These are phyloP conservation scores for Astrocystis sublimbata DNA, from an alignment of 495 filamentous ascomycete genomes.

Conservation along the genomic window DNA sequence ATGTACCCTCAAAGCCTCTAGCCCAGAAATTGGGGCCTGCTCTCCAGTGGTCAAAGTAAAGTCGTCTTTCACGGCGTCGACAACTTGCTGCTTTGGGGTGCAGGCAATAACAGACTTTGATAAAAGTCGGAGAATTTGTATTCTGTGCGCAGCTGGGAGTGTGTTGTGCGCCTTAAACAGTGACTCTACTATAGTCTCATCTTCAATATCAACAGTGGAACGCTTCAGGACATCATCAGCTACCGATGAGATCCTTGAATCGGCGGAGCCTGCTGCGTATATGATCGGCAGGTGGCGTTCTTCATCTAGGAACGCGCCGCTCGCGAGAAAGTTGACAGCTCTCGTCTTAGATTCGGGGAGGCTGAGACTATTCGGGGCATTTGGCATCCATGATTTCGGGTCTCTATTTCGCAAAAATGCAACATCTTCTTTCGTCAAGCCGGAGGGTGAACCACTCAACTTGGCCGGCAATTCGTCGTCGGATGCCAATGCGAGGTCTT, in stretches of 20 bases:
- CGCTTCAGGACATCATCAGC: constrained; percentile 87
- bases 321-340: constrained; percentile 70
- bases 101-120: constrained; percentile 72
- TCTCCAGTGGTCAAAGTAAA: constrained; percentile 44
- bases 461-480: constrained; percentile 28
- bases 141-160: constrained; percentile 69
- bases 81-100: constrained; percentile 62
- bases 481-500: constrained; percentile 33
- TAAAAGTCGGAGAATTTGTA: constrained; percentile 70
- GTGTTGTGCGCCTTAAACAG: constrained; percentile 73
- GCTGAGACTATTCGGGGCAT: constrained; percentile 61
- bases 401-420: constrained; percentile 71
- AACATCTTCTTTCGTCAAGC: constrained; percentile 69
- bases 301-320: constrained; percentile 76
- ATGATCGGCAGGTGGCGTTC: constrained; percentile 83
- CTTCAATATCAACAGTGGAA: constrained; percentile 69
- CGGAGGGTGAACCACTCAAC: constrained; percentile 58
- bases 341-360: constrained; percentile 65
- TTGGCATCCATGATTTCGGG: constrained; percentile 68
- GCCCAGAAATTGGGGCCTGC: constrained; percentile 49
- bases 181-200: constrained; percentile 57
- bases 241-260: constrained; percentile 74
- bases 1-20: constrained; percentile 73
- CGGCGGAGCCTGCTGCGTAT: constrained; percentile 76
- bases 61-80: constrained; percentile 67